Evolutionary conservation across 768 basidiomycete species (phyloP), one percentile per base, ranked within the genome.

Genomic region (Tulasnella sp.): DNA sequence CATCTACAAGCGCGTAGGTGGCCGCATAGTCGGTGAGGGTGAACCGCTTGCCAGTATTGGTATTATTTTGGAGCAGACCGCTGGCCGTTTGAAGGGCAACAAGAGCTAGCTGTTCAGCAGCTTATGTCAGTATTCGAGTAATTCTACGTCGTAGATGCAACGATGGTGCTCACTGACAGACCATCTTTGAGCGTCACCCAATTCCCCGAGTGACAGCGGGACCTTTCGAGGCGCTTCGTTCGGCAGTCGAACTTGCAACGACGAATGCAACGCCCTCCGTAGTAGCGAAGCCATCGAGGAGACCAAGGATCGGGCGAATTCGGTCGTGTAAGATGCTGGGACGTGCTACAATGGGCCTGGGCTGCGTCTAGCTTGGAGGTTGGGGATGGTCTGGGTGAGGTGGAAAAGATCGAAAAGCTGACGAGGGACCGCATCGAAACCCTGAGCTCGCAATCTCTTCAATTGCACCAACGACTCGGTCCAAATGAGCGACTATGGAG

Each of bases 401-500:
- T 67, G 61, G 61, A 67, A 67, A 35, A 67, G 32, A 35, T 35
- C 32, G 3, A 20, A 67, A 67, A 15, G 61, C 29, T 67, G 23
- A 26, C 26, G 16, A 35, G 61, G 57, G 32, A 26, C 61, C 29
- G 3, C 32, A 35, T 67, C 61, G 61, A 67, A 67, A 67, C 61
- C 61, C 61, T 67, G 61, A 67, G 29, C 61, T 67, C 61, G 29
- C 61, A 67, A 35, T 67, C 61, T 67, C 61, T 26, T 29, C n/a
- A 26, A 29, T 57, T 23, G 23, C 51, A 23, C 61, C 61, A 67
- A 35, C 29, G 61, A 67, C 32, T 26, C 15, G 32, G 61, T 35
- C 7, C 29, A 29, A 75, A 77, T 80, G 79, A 23, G 57, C 37
- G 78, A 40, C 44, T 40, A 44, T 11, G 51, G 73, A 35, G 91